A percentile compares a stretch with the other conserved stretches of the same genome.
phyloP scores from a whole-genome alignment of 495 filamentous ascomycete species.

The Evernia prunastri region DNA sequence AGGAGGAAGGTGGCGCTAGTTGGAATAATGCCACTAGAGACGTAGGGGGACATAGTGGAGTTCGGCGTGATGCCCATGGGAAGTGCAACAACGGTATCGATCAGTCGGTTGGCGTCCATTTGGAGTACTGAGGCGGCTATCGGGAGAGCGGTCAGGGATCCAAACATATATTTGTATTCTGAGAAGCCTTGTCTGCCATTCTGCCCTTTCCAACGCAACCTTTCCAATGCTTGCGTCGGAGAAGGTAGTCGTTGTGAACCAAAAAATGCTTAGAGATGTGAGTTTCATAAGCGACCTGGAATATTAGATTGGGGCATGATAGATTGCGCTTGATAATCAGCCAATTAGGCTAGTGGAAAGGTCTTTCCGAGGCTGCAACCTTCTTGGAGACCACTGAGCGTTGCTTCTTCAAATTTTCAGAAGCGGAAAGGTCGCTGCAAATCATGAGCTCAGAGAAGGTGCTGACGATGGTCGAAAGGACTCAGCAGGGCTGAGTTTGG shows the following conservation, averaged over 20 bases:
- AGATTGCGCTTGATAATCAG: not conserved
- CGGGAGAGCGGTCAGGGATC: not conserved
- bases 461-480: not conserved
- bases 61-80: slow-evolving; percentile 33
- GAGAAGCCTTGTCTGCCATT: too few relatives aligned
- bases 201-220: too few relatives aligned
- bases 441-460: not conserved
- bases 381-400: too few relatives aligned
- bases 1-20: slow-evolving; percentile 33
- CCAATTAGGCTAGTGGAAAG: not conserved
- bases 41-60: slow-evolving; percentile 29
- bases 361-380: not conserved
- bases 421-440: not conserved
- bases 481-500: too few relatives aligned
- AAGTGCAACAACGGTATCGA: slow-evolving; percentile 14
- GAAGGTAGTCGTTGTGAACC: not conserved
- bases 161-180: not conserved
- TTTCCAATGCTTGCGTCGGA: not conserved
- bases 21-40: slow-evolving; percentile 30
- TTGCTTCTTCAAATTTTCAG: too few relatives aligned
- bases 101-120: too few relatives aligned
- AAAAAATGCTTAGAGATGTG: not conserved
- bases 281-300: not conserved
- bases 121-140: not conserved
- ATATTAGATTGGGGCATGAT: not conserved